These are phyloP conservation scores for Globisporangium nagaii DNA, from an alignment of 352 stramenopile species.

Conservation along the genomic window DNA sequence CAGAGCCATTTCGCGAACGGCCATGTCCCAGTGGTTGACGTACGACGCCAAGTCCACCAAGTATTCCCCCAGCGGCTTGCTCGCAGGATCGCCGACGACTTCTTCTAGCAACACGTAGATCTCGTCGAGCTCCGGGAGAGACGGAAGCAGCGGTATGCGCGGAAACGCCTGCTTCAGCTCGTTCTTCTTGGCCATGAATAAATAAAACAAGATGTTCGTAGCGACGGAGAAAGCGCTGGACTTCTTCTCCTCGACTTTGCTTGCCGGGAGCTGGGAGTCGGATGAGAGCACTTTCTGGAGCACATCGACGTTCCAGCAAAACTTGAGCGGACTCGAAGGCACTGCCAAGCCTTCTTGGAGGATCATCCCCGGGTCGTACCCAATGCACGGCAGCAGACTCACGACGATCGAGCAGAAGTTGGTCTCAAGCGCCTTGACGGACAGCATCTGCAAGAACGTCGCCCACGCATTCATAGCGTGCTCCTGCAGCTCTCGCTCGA, in stretches of 20 bases:
- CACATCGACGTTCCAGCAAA: slow-evolving; percentile 37
- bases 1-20: slow-evolving; percentile 74
- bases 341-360: slow-evolving; percentile 27
- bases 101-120: slow-evolving; percentile 50
- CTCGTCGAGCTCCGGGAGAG: slow-evolving; percentile 57
- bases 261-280: not conserved
- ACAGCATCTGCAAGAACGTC: slow-evolving; percentile 80
- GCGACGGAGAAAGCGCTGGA: slow-evolving; percentile 10
- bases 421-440: slow-evolving; percentile 67
- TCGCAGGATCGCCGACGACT: slow-evolving; percentile 52
- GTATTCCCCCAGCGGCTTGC: slow-evolving; percentile 39
- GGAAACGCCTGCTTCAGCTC: slow-evolving; percentile 64
- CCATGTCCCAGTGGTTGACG: slow-evolving; percentile 73
- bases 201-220: slow-evolving; percentile 45
- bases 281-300: slow-evolving; percentile 12
- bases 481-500: slow-evolving; percentile 46
- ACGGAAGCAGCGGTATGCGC: slow-evolving; percentile 62
- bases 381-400: slow-evolving; percentile 77
- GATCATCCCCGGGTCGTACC: slow-evolving; percentile 32
- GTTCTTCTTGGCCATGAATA: slow-evolving; percentile 64
- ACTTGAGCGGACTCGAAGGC: slow-evolving; percentile 6
- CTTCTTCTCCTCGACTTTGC: not conserved
- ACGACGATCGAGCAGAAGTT: slow-evolving; percentile 86
- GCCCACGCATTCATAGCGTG: slow-evolving; percentile 66
- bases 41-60: slow-evolving; percentile 52